Percentiles rank a stretch among this genome's conserved stretches.
phyloP scores from a whole-genome alignment of 2,329 filamentous ascomycete species.

The Botrytis porri region DNA sequence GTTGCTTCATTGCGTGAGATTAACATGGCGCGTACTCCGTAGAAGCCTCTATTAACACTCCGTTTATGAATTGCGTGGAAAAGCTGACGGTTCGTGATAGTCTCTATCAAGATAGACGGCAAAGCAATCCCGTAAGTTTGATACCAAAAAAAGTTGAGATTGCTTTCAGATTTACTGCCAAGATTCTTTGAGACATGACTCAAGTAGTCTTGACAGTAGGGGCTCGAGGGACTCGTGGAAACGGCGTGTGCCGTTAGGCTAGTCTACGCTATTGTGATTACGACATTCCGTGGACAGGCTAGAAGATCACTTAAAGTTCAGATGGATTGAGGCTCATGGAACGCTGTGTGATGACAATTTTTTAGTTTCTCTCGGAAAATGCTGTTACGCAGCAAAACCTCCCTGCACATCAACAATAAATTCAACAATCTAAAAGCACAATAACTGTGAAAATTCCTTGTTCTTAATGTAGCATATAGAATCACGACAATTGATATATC shows the following conservation, averaged over 20 bases:
- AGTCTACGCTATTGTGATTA: not conserved
- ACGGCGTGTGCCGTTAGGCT: not conserved
- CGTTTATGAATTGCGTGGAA: not conserved
- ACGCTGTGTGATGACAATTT: not conserved
- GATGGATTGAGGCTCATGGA: not conserved
- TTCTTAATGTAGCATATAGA: not conserved
- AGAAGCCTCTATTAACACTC: not conserved
- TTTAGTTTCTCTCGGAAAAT: not conserved
- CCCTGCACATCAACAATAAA: not conserved
- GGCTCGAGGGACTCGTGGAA: slow-evolving; percentile 1
- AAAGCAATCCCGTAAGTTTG: not conserved
- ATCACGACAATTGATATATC: not conserved
- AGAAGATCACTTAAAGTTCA: not conserved
- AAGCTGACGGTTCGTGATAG: not conserved
- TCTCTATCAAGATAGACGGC: not conserved
- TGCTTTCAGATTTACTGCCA: not conserved
- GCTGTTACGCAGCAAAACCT: too few relatives aligned
- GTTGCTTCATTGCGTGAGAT: not conserved
- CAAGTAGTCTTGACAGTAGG: not conserved
- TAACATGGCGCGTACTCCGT: not conserved
- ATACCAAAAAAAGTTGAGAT: not conserved
- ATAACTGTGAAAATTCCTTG: not conserved
- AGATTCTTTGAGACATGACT: not conserved
- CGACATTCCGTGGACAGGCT: not conserved
- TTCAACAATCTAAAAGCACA: not conserved